Percentiles rank a stretch among this genome's conserved stretches.
Conservation (phyloP, 768 basidiomycete species). For the Boletus patriciae region DNA sequence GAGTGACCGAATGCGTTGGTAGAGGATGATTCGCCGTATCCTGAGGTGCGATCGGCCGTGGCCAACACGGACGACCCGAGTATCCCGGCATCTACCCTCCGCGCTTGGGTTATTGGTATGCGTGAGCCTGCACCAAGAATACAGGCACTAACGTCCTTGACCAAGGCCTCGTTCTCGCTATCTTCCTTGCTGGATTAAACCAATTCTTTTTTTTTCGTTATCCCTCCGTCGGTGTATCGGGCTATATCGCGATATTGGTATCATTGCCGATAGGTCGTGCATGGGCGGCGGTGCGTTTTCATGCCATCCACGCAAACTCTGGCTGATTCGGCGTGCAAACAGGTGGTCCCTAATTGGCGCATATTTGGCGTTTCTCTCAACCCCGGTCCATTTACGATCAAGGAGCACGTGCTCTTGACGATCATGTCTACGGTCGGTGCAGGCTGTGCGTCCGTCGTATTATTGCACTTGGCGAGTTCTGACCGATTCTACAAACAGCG, state of each 20-base stretch:
- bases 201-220: constrained; percentile 78
- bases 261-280: constrained; percentile 66
- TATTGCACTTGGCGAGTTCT: not conserved
- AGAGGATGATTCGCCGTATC: constrained; percentile 82
- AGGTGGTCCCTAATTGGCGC: constrained; percentile 49
- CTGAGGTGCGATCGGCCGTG: constrained; percentile 77
- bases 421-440: constrained; percentile 61
- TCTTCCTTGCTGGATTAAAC: constrained; percentile 70
- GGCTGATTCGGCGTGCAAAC: not conserved
- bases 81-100: constrained; percentile 60
- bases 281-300: constrained; percentile 48
- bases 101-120: constrained; percentile 58
- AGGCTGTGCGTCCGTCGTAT: constrained; percentile 19
- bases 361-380: constrained; percentile 65
- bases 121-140: accelerated
- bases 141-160: not conserved
- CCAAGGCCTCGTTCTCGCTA: constrained; percentile 45
- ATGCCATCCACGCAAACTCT: not conserved
- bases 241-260: constrained; percentile 68
- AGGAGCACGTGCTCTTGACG: constrained; percentile 68
- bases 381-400: constrained; percentile 75
- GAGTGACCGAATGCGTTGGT: constrained; percentile 13
- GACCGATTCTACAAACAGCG: constrained; percentile 22
- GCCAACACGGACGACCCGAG: constrained; percentile 68
- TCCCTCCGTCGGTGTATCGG: constrained; percentile 42